A percentile compares a stretch with the other conserved stretches of the same genome.
Conservation (phyloP, 257 asterid species). For the Ehretia macrophylla region DNA sequence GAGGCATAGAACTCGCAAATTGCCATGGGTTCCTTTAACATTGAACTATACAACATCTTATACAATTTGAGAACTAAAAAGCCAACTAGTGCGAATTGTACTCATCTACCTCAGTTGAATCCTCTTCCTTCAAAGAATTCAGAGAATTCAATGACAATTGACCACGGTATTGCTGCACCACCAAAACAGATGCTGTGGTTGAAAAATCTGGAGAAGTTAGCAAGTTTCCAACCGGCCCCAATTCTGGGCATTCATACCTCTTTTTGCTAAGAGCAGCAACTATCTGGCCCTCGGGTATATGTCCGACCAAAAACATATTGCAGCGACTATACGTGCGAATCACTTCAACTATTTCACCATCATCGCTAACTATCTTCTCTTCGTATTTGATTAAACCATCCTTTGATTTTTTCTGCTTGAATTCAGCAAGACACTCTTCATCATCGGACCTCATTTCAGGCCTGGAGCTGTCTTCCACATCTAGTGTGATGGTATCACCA, state of each 20-base stretch:
- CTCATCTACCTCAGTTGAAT: constrained; percentile 26
- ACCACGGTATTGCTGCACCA: constrained; percentile 61
- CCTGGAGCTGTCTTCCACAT: constrained; percentile 16
- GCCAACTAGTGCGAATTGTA: constrained; percentile 12
- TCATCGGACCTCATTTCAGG: constrained; percentile 27
- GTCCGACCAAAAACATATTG: constrained; percentile 48
- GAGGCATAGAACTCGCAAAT: no score
- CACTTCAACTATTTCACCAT: constrained; percentile 23
- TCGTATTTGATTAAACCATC: constrained; percentile 43
- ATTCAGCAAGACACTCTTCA: constrained; percentile 30
- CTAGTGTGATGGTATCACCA: constrained; percentile 25
- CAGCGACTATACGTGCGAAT: constrained; percentile 31
- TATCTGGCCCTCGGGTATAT: constrained; percentile 53
- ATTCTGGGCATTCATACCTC: constrained; percentile 48
- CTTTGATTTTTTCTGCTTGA: constrained; percentile 25
- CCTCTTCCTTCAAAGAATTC: constrained; percentile 36
- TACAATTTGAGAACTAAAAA: no score
- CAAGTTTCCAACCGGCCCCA: constrained; percentile 60
- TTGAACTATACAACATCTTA: neutral
- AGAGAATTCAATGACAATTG: constrained; percentile 31
- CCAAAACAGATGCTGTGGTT: constrained; percentile 51
- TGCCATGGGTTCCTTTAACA: neutral
- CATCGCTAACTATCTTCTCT: constrained; percentile 34
- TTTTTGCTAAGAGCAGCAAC: constrained; percentile 31
- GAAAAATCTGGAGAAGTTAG: constrained; percentile 41